These are phyloP conservation scores for Chaetomium globosum DNA, from an alignment of 2,329 filamentous ascomycete species.

Conservation along the genomic window DNA sequence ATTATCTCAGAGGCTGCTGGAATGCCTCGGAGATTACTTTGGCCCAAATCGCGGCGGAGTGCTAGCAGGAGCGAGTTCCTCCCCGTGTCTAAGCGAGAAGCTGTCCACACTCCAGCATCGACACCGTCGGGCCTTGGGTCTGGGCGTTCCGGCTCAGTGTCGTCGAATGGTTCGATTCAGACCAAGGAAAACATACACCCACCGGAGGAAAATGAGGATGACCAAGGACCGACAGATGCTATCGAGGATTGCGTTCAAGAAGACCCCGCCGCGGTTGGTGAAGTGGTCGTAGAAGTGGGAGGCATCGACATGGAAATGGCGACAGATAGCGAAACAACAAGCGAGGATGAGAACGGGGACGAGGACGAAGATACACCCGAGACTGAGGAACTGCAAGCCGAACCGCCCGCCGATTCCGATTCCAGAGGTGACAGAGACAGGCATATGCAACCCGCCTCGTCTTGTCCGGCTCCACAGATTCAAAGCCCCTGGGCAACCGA, in stretches of 20 bases:
- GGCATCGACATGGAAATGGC: neutral
- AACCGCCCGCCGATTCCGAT: neutral
- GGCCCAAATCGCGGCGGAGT: conserved; percentile 28
- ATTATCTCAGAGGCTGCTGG: conserved; percentile 11
- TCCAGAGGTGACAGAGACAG: too few relatives aligned
- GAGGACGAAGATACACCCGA: conserved; percentile 11
- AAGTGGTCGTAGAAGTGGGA: neutral
- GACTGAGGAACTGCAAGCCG: neutral
- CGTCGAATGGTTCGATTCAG: neutral
- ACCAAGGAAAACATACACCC: neutral
- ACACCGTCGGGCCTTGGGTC: neutral
- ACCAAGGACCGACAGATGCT: neutral
- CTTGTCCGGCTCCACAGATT: neutral
- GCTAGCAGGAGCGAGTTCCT: neutral
- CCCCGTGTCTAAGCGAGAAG: neutral
- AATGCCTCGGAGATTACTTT: conserved; percentile 32
- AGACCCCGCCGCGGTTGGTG: neutral
- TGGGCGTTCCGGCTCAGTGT: neutral
- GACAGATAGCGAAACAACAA: conserved; percentile 7
- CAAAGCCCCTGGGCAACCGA: conserved; percentile 27
- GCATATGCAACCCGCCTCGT: neutral
- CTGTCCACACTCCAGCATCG: neutral
- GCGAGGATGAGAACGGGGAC: conserved; percentile 12
- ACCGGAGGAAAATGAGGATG: neutral
- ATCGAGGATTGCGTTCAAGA: neutral